phyloP scores from a whole-genome alignment of 129 eudicot genomes.

The Silybum marianum region DNA sequence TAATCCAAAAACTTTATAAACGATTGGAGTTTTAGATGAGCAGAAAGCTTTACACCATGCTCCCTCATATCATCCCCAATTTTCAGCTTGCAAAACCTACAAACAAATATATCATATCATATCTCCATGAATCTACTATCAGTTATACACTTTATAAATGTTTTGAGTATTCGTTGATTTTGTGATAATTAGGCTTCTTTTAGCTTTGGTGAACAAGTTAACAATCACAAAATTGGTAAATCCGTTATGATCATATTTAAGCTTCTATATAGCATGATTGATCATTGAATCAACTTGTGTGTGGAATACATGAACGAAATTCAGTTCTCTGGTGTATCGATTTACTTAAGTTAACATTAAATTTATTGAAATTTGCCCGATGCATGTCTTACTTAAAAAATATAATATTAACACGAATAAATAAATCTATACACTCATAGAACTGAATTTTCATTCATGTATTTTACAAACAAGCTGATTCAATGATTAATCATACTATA shows the following conservation, averaged over 20 bases:
- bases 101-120: slow-evolving; percentile 27
- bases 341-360: background rate
- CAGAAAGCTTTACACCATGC: slow-evolving; percentile 17
- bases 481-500: background rate
- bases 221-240: background rate
- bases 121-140: background rate
- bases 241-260: slow-evolving; percentile 4
- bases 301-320: background rate
- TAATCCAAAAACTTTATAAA: slow-evolving; percentile 15
- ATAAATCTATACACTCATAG: background rate
- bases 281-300: slow-evolving; percentile 7
- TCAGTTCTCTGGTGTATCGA: background rate
- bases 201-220: slow-evolving; percentile 17
- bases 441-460: background rate
- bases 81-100: slow-evolving; percentile 32
- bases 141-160: background rate
- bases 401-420: background rate
- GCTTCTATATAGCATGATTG: background rate
- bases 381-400: background rate
- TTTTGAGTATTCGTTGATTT: too few species aligned
- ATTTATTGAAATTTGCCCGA: background rate
- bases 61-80: slow-evolving; percentile 33
- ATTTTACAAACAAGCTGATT: slow-evolving; percentile 6
- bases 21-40: slow-evolving; percentile 1
- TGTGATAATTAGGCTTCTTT: background rate